Evolutionary conservation across 495 filamentous ascomycete species (phyloP), one percentile per base, ranked within the genome.

Genomic region (Trichocladium antarcticum): DNA sequence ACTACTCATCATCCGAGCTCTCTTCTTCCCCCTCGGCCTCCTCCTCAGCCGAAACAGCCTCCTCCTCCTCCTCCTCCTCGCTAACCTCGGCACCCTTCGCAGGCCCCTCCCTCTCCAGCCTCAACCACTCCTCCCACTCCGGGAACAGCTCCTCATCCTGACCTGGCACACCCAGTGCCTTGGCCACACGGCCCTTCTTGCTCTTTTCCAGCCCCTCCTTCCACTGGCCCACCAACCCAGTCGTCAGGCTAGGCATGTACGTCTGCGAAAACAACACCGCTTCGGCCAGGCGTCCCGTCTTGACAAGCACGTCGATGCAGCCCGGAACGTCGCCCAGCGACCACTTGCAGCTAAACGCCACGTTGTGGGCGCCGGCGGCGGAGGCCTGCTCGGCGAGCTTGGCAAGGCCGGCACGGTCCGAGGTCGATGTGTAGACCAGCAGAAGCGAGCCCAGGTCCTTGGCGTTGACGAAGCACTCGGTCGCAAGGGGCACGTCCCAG

Each of bases 101-200:
- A 10, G 57, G 58, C 0, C 81, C 80, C 55, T 88, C 81, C 55
- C 74, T 80, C 71, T 96, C 92, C 42, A 95, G 57, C 57, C 70
- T 76, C 56, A 96, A 61, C 70, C 83, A 95, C 64, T 90, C 86
- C 0, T 92, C 85, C 90, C 89, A 97, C 57, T 95, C 87, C 0
- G 90, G 89, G 70, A 96, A 98, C 44, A 98, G 70, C 35, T 95
- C 92, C 39, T 83, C 85, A 57, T 98, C 92, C 37, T 89, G 83
- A 6, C 72, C 74, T 0, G 92, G 92, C n/a, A 89, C 73, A 49
- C 84, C 92, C 45, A 97, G 75, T 50, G 85, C 77, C 63, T 87
- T 80, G 11, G 81, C 77, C 5, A 95, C 81, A 54, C 90, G 89
- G 14, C 77, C 77, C 73, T 92, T 94, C 59, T 89, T 88, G 42